Base-by-base conservation (phyloP, 441 rosid genomes). In the Bocquillonia castaneifolia region DNA sequence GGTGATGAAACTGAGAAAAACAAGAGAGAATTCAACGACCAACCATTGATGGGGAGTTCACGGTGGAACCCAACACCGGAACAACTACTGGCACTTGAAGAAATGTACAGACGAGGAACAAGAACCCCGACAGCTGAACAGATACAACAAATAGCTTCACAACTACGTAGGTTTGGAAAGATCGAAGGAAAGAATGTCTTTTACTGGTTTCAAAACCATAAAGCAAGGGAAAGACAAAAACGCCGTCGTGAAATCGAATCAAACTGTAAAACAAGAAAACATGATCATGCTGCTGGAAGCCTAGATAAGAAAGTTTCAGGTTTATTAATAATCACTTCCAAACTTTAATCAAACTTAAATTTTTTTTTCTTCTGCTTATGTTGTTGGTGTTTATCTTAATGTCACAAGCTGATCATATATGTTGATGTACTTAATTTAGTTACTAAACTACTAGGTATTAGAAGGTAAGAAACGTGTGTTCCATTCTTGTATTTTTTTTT, bases 21-120 rank as follows among this genome's bases (percentile, higher is more conserved):
- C 4, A 71, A 56, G 31, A 44, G 53, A 48, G 77, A 79, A 58
- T 59, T 64, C n/a, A 69, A 26, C 6, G 72, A 74, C 50, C 69
- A 69, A 32, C 53, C 78, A 12, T 2, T 29, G 7, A 57, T 66
- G 62, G 76, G 71, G 44, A 72, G 76, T 25, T 83, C 88, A 13
- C 66, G 98, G 79, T 92, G 98, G 96, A 92, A 87, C 64, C 98
- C 98, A 5, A 90, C 95, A 0, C 85, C 92, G 10, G 95, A 86
- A 82, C 98, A 92, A 77, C 79, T 90, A 44, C 74, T 86, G 52
- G 84, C 85, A 12, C 90, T 92, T 2, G 96, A 92, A 76, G 98
- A 88, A 70, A 79, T 90, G 66, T 92, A 90, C 50, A 71, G 85
- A 25, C 81, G 81, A 10, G 98, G 98, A 61, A 88, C 87, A 15